Percentiles rank a stretch among this genome's conserved stretches.
These are phyloP conservation scores for Penicillium lividum DNA, from an alignment of 495 filamentous ascomycete species.

Conservation along the genomic window DNA sequence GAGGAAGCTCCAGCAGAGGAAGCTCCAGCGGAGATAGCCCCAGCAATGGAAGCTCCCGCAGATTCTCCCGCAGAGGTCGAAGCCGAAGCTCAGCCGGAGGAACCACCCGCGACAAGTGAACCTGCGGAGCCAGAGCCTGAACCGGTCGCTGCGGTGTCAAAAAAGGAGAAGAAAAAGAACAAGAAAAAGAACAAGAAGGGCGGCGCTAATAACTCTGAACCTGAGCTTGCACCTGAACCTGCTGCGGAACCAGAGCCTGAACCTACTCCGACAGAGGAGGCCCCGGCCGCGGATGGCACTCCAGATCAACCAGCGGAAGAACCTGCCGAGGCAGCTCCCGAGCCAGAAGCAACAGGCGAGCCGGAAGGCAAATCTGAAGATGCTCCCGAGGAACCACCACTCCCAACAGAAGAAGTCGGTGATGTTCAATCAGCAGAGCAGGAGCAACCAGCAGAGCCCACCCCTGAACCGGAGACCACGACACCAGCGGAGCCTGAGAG, in stretches of 20 bases:
- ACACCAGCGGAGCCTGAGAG: neutral
- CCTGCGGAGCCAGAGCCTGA: too few species aligned
- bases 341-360: neutral
- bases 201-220: neutral
- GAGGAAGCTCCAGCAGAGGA: conserved; percentile 8
- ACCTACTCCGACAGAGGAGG: conserved; percentile 5
- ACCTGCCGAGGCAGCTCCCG: conserved; percentile 5
- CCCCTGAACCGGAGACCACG: conserved; percentile 5
- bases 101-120: neutral
- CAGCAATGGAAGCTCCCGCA: too few species aligned
- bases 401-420: neutral
- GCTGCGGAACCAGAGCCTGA: neutral
- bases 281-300: conserved; percentile 2
- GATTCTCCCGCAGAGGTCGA: neutral
- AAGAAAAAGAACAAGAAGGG: conserved; percentile 4
- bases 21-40: too few species aligned
- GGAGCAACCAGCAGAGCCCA: conserved; percentile 8
- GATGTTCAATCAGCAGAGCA: neutral
- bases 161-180: neutral
- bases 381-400: neutral
- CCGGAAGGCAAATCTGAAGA: neutral
- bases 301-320: neutral
- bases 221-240: neutral
- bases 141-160: too few species aligned
- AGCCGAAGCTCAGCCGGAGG: conserved; percentile 1